These are phyloP conservation scores for Biscogniauxia sp. DNA, from an alignment of 2,329 filamentous ascomycete genomes.

Conservation along the genomic window DNA sequence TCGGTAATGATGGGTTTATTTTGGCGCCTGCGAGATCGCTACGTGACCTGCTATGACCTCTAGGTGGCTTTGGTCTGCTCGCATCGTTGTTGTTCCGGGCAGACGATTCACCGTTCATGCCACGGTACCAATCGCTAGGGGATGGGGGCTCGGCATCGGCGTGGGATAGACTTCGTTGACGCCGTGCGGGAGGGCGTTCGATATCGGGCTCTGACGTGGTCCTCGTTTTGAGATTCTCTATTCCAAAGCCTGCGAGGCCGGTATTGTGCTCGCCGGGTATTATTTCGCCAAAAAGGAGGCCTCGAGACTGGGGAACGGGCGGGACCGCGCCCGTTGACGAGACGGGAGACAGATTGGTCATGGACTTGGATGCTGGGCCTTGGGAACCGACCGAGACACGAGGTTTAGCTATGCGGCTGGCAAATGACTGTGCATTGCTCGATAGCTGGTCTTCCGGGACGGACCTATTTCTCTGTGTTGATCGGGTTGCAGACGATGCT, in stretches of 20 bases:
- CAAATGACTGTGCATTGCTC: slow-evolving; percentile 56
- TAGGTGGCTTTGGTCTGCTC: slow-evolving; percentile 32
- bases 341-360: slow-evolving; percentile 39
- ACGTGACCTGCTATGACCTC: slow-evolving; percentile 50
- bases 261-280: slow-evolving; percentile 56
- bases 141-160: slow-evolving; percentile 59
- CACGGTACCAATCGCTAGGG: slow-evolving; percentile 51
- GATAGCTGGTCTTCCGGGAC: slow-evolving; percentile 51
- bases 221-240: slow-evolving; percentile 51
- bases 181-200: slow-evolving; percentile 45
- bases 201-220: slow-evolving; percentile 72
- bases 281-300: slow-evolving; percentile 74
- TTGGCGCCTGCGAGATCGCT: slow-evolving; percentile 56
- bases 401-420: slow-evolving; percentile 57
- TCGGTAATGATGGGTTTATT: slow-evolving; percentile 30
- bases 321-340: slow-evolving; percentile 26
- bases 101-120: slow-evolving; percentile 17
- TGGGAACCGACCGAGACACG: slow-evolving; percentile 36
- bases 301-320: slow-evolving; percentile 37
- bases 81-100: slow-evolving; percentile 15
- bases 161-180: slow-evolving; percentile 56
- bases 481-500: slow-evolving; percentile 30
- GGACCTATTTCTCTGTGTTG: slow-evolving; percentile 46
- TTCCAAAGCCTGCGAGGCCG: slow-evolving; percentile 58
- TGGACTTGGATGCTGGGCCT: slow-evolving; percentile 42